Conservation (phyloP, 1,284 basidiomycete genomes). For the Uromyces viciae-fabae region DNA sequence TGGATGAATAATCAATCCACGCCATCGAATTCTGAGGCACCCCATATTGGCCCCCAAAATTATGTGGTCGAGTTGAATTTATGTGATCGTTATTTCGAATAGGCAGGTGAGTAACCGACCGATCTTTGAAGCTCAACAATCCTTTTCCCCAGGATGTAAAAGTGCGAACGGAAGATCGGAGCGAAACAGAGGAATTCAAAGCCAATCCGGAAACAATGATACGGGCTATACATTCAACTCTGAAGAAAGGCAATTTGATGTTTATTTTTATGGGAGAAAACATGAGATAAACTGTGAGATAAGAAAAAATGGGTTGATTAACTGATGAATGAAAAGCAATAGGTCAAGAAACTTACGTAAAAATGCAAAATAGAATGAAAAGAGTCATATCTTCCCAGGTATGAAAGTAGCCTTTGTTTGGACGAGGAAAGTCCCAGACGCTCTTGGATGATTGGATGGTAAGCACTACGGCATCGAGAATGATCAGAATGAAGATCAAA, state of each 20-base stretch:
- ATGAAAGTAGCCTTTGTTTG: slow-evolving; percentile 70
- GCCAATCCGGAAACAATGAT: slow-evolving; percentile 87
- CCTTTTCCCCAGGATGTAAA: neutral
- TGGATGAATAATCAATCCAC: neutral
- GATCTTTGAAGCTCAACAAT: neutral
- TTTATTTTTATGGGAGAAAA: neutral
- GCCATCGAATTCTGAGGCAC: neutral
- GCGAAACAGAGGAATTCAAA: slow-evolving; percentile 65
- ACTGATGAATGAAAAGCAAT: slow-evolving; percentile 37
- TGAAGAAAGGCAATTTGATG: slow-evolving; percentile 51
- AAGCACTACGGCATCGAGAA: slow-evolving; percentile 76
- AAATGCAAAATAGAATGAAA: slow-evolving; percentile 76
- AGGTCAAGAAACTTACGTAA: slow-evolving; percentile 65
- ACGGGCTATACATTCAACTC: slow-evolving; percentile 78
- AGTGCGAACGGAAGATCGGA: neutral
- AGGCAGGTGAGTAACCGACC: slow-evolving; percentile 23
- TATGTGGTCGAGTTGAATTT: slow-evolving; percentile 10
- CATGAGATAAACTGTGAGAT: neutral
- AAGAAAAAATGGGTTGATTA: neutral
- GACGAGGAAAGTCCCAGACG: slow-evolving; percentile 58
- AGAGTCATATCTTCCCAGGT: slow-evolving; percentile 80
- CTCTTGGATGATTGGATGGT: slow-evolving; percentile 69
- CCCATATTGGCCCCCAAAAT: neutral
- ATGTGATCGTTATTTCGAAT: slow-evolving; percentile 1
- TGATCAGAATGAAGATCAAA: slow-evolving; percentile 73